Conservation (phyloP, 306 rosid genomes). For the Casuarina glauca region DNA sequence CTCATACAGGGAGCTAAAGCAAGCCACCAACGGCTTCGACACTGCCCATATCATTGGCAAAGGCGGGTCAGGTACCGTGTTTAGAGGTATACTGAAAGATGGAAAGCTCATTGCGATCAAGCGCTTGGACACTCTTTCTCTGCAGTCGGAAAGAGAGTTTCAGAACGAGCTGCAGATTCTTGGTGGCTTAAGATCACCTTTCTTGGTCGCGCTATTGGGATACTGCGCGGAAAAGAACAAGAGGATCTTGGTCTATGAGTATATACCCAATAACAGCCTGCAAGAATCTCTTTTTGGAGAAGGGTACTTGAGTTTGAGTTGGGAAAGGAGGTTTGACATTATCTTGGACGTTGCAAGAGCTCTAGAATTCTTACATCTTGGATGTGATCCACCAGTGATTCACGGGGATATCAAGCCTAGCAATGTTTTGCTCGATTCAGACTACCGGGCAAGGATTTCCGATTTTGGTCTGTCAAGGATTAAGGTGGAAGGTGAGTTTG, state of each 20-base stretch:
- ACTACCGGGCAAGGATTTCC: constrained; percentile 64
- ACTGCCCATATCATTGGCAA: constrained; percentile 75
- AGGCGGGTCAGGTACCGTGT: constrained; percentile 97
- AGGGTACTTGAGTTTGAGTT: constrained; percentile 57
- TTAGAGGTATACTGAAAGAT: constrained; percentile 66
- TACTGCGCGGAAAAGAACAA: constrained; percentile 76
- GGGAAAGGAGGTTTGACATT: constrained; percentile 78
- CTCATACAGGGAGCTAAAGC: constrained; percentile 76
- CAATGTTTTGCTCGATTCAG: constrained; percentile 79
- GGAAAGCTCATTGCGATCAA: constrained; percentile 81
- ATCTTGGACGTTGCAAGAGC: constrained; percentile 82
- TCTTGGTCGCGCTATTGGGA: constrained; percentile 81
- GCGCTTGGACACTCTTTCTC: constrained; percentile 59
- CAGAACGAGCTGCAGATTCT: constrained; percentile 92
- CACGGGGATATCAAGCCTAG: constrained; percentile 96
- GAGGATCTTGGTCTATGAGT: constrained; percentile 77
- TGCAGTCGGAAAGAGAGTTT: constrained; percentile 85
- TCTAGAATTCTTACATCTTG: constrained; percentile 80
- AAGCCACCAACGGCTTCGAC: constrained; percentile 66
- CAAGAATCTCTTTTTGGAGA: constrained; percentile 88
- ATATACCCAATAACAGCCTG: constrained; percentile 85
- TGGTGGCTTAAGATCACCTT: constrained; percentile 87
- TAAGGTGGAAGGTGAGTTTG: constrained; percentile 83
- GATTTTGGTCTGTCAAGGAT: constrained; percentile 93
- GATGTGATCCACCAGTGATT: constrained; percentile 92